Percentiles rank a stretch among this genome's conserved stretches.
Conservation (phyloP, 1,284 basidiomycete genomes). For the Exsudoporus floridanus region DNA sequence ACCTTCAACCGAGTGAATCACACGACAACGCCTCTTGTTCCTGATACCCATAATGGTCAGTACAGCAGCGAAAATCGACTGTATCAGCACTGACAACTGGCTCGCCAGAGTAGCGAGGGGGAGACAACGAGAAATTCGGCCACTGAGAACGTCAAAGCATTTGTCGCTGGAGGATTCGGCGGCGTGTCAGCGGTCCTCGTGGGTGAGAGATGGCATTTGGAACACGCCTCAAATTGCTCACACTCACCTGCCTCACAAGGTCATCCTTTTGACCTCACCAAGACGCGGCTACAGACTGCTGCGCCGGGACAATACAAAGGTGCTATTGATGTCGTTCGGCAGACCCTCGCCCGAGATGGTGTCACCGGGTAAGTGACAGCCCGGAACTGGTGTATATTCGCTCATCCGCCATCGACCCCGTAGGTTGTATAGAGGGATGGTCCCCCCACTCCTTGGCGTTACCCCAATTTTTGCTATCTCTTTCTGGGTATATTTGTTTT, state of each 20-base stretch:
- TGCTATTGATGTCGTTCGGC: conserved; percentile 90
- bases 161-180: conserved; percentile 90
- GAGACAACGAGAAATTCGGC: conserved; percentile 41
- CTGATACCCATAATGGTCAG: conserved; percentile 29
- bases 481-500: conserved; percentile 75
- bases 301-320: conserved; percentile 88
- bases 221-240: not conserved
- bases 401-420: conserved; percentile 2
- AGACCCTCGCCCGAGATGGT: conserved; percentile 89
- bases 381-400: not conserved
- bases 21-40: conserved; percentile 17
- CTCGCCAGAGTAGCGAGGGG: conserved; percentile 29
- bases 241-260: conserved; percentile 47
- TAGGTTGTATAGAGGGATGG: conserved; percentile 95
- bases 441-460: conserved; percentile 93
- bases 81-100: conserved; percentile 10
- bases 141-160: conserved; percentile 72
- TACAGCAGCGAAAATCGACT: conserved; percentile 1
- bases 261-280: conserved; percentile 97
- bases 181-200: conserved; percentile 86
- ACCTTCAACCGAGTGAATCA: conserved; percentile 18
- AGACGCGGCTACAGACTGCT: conserved; percentile 95
- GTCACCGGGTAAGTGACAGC: conserved; percentile 66
- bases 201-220: conserved; percentile 53
- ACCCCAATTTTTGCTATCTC: conserved; percentile 99